Base-by-base conservation (phyloP, 257 asterid species). In the Prunella vulgaris region DNA sequence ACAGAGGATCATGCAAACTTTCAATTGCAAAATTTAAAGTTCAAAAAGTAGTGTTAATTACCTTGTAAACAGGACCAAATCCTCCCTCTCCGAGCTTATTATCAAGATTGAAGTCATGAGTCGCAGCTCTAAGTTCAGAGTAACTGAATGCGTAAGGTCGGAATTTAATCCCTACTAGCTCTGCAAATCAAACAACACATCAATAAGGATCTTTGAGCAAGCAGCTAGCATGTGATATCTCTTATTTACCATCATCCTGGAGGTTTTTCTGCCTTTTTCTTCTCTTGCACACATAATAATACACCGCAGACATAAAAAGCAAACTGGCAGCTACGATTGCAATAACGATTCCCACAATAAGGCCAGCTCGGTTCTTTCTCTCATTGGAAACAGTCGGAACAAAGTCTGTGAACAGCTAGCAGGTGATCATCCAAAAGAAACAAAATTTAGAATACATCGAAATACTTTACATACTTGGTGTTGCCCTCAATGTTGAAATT, bases 41-140 rank as follows among this genome's bases (percentile, higher is more conserved):
- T 32, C 6, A 32, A 32, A 25, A 25, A 25, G 28, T 38, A 38
- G 48, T 10, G 15, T 40, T 40, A 0, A 1, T 30, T 73, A 88
- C 97, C 97, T 83, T 84, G 84, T 73, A 91, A 42, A 91, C 97
- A 10, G 95, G 93, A 78, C 96, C 96, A 64, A 91, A 91, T 70
- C 97, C 97, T 68, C 97, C 95, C 80, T 91, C 97, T 74, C 97
- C 96, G 38, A 91, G 96, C 80, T 84, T 88, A 71, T 91, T 87
- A 67, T 76, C 73, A 70, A 83, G 79, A 80, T 64, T 62, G 63
- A 91, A 91, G 74, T 87, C 96, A 32, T 78, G 67, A 10, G 97
- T 91, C 9, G 90, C 96, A 1, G 85, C 65, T 80, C 76, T 78
- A 61, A 91, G 91, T 64, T 87, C 95, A 22, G 87, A 84, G 58